Conservation (phyloP, 1,284 basidiomycete genomes). For the Cryptococcus depauperatus region DNA sequence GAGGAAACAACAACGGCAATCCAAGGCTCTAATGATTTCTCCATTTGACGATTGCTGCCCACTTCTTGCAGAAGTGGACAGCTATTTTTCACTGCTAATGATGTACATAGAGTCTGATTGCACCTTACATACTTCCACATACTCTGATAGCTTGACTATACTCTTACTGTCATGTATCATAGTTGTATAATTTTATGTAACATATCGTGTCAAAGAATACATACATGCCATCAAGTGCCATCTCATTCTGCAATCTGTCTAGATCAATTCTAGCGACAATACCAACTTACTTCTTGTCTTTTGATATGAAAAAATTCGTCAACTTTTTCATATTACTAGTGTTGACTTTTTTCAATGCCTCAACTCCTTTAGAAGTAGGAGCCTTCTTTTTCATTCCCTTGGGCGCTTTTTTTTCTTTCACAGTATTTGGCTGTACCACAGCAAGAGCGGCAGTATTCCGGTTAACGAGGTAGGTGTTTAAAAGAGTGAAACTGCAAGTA, state of each 20-base stretch:
- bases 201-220: too few relatives aligned
- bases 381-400: constrained; percentile 27
- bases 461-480: constrained; percentile 26
- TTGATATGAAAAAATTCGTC: constrained; percentile 42
- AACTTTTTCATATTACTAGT: constrained; percentile 39
- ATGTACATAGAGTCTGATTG: too few relatives aligned
- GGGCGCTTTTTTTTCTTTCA: constrained; percentile 9
- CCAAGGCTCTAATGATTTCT: background rate
- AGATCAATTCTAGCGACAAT: too few relatives aligned
- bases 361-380: constrained; percentile 28
- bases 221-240: too few relatives aligned
- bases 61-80: background rate
- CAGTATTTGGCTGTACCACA: constrained; percentile 17
- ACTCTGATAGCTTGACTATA: too few relatives aligned
- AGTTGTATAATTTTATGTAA: too few relatives aligned
- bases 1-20: background rate
- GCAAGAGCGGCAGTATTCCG: constrained; percentile 27
- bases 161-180: too few relatives aligned
- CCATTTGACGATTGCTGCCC: background rate
- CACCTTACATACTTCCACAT: too few relatives aligned
- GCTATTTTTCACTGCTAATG: background rate
- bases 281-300: constrained; percentile 26
- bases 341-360: constrained; percentile 41
- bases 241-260: too few relatives aligned
- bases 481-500: constrained; percentile 18